These are phyloP conservation scores for Uronychia binucleata DNA, from an alignment of 73 alveolate genomes.

Conservation along the genomic window DNA sequence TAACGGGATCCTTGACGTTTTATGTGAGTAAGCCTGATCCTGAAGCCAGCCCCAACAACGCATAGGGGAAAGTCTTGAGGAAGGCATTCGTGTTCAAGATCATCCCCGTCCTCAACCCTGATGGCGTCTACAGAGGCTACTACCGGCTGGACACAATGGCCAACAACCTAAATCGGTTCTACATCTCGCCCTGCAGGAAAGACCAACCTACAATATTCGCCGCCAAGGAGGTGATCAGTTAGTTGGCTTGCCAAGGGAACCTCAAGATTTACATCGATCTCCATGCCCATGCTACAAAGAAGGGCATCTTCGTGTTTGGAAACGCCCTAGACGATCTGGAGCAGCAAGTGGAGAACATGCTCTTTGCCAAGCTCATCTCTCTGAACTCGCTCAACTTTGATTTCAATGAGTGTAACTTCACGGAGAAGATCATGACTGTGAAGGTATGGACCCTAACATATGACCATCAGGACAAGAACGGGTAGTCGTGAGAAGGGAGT, in stretches of 20 bases:
- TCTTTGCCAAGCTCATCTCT: slow-evolving; percentile 86
- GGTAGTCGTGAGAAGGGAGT: slow-evolving; percentile 95
- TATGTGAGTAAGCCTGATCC: slow-evolving; percentile 60
- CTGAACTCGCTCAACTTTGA: slow-evolving; percentile 92
- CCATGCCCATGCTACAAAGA: slow-evolving; percentile 97
- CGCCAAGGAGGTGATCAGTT: slow-evolving; percentile 76
- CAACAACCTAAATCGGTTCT: slow-evolving; percentile 63
- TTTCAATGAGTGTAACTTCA: slow-evolving; percentile 81
- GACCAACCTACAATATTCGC: slow-evolving; percentile 93
- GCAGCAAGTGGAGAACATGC: slow-evolving; percentile 78
- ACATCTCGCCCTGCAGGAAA: slow-evolving; percentile 84
- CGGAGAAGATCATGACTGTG: slow-evolving; percentile 88
- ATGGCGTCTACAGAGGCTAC: slow-evolving; percentile 96
- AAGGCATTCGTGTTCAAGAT: slow-evolving; percentile 85
- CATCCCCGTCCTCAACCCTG: slow-evolving; percentile 94
- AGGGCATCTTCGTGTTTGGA: slow-evolving; percentile 95
- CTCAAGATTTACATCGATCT: slow-evolving; percentile 90
- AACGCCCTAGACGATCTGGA: slow-evolving; percentile 79
- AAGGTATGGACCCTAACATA: no score
- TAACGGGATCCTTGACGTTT: slow-evolving; percentile 82
- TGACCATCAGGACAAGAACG: slow-evolving; percentile 88
- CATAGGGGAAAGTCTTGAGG: slow-evolving; percentile 59
- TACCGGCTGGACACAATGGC: slow-evolving; percentile 63
- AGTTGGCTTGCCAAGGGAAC: slow-evolving; percentile 69
- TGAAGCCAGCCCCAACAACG: slow-evolving; percentile 24